A percentile compares a stretch with the other conserved stretches of the same genome.
These are phyloP conservation scores for Globisporangium radiosum DNA, from an alignment of 352 stramenopile species.

Conservation along the genomic window DNA sequence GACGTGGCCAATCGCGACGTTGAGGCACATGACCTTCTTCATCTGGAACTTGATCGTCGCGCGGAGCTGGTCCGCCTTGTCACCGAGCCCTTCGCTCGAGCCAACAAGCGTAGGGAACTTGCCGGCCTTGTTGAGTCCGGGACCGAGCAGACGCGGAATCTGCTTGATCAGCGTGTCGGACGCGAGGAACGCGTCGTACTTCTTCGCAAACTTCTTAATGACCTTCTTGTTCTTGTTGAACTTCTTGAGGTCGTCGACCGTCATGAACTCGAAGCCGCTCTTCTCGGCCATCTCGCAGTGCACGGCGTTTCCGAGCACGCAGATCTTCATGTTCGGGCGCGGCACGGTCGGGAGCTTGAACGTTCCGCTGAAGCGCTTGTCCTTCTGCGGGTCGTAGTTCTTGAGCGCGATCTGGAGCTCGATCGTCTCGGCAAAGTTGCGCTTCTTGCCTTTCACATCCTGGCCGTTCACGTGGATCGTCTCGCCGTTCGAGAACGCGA, in stretches of 20 bases:
- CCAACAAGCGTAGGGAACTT: conserved; percentile 99
- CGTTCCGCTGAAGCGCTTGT: conserved; percentile 99
- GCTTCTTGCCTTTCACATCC: conserved; percentile 98
- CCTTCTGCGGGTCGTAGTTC: conserved; percentile 99
- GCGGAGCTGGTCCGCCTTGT: conserved; percentile 97
- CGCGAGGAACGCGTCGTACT: conserved; percentile 99
- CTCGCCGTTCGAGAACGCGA: conserved; percentile 94
- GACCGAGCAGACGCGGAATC: conserved; percentile 99
- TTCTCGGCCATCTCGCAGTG: conserved; percentile 98
- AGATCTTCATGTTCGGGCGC: conserved; percentile 95
- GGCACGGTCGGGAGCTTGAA: conserved; percentile 98
- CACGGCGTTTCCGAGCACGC: conserved; percentile 98
- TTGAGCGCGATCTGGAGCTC: conserved; percentile 99
- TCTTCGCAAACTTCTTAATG: conserved; percentile 99
- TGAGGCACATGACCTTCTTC: conserved; percentile 99
- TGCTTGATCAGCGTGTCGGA: conserved; percentile 99
- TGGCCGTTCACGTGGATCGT: conserved; percentile 88
- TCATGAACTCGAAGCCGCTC: conserved; percentile 97
- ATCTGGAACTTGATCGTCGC: conserved; percentile 99
- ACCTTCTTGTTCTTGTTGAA: conserved; percentile 99
- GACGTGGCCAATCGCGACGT: conserved; percentile 98
- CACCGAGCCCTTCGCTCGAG: conserved; percentile 92
- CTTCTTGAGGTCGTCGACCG: conserved; percentile 99
- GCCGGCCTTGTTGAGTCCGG: conserved; percentile 97
- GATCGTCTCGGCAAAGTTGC: conserved; percentile 99